A percentile compares a stretch with the other conserved stretches of the same genome.
Evolutionary conservation across 331 rosid genomes (phyloP).

Genomic region (Quercus tomentella): DNA sequence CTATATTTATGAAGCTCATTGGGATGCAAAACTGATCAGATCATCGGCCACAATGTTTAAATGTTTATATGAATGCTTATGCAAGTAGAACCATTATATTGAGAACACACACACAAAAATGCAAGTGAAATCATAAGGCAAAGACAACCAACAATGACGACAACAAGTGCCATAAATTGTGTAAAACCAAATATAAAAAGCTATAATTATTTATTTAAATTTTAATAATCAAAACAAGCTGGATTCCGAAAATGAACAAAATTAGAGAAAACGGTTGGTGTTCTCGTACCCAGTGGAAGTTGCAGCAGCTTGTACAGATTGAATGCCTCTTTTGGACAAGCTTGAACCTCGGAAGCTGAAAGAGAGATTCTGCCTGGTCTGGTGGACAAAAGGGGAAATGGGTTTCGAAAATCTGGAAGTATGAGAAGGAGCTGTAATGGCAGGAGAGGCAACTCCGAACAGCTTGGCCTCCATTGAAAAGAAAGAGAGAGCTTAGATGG

Average conservation of each 20-base stretch:
- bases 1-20: too few species aligned
- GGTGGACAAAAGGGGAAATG: constrained; percentile 20
- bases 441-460: constrained; percentile 25
- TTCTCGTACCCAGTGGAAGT: constrained; percentile 30
- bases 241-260: background rate
- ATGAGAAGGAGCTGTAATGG: constrained; percentile 1
- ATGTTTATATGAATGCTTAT: background rate
- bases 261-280: constrained; percentile 9
- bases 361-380: background rate
- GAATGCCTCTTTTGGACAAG: constrained; percentile 4
- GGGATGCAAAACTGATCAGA: background rate
- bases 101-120: background rate
- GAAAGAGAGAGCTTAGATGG: background rate
- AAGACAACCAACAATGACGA: background rate
- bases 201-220: background rate
- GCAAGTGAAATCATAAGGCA: background rate
- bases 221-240: background rate
- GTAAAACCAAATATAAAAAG: background rate
- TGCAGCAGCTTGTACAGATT: constrained; percentile 21
- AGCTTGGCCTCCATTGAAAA: constrained; percentile 39
- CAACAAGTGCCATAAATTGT: background rate
- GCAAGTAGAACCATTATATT: background rate
- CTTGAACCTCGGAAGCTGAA: background rate
- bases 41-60: background rate
- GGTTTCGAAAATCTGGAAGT: constrained; percentile 14